Percentiles rank a stretch among this genome's conserved stretches.
Conservation (phyloP, 495 filamentous ascomycete genomes). For the Lichina pygmaea region DNA sequence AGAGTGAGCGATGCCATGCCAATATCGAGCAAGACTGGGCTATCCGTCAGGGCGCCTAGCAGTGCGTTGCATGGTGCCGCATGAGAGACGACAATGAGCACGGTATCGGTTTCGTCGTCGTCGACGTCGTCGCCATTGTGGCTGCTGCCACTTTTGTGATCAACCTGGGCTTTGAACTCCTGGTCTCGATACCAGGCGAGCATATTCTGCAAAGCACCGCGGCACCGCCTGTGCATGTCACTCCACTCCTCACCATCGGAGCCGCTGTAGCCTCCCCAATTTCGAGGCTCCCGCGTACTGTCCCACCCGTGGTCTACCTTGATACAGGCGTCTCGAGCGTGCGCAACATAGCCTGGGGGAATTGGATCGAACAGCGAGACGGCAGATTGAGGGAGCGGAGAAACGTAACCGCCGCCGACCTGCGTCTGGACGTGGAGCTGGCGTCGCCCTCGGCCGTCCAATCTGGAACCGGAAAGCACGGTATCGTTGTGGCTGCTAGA, state of each 20-base stretch:
- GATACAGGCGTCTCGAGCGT: conserved; percentile 74
- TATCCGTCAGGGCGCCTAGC: conserved; percentile 68
- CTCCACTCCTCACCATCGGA: conserved; percentile 87
- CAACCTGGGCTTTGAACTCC: neutral
- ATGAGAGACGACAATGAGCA: conserved; percentile 83
- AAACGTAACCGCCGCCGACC: conserved; percentile 23
- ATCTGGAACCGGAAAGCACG: no score
- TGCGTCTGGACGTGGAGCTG: no score
- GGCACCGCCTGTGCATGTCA: conserved; percentile 71
- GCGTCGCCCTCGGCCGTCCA: no score
- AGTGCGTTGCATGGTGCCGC: conserved; percentile 95
- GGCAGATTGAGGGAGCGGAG: conserved; percentile 61
- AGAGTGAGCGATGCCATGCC: conserved; percentile 75
- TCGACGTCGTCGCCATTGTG: conserved; percentile 12
- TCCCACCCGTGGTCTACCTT: conserved; percentile 88
- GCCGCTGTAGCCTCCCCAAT: conserved; percentile 60
- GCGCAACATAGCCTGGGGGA: conserved; percentile 63
- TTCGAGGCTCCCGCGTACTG: conserved; percentile 44
- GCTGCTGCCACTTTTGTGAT: neutral
- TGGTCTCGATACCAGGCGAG: conserved; percentile 51
- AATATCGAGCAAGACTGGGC: conserved; percentile 72
- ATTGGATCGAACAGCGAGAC: conserved; percentile 56
- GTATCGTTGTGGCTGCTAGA: conserved; percentile 15
- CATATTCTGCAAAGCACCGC: conserved; percentile 45
- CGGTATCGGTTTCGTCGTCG: conserved; percentile 34